Evolutionary conservation across 208 protist species (phyloP).

Genomic region (Leishmania aethiopica): DNA sequence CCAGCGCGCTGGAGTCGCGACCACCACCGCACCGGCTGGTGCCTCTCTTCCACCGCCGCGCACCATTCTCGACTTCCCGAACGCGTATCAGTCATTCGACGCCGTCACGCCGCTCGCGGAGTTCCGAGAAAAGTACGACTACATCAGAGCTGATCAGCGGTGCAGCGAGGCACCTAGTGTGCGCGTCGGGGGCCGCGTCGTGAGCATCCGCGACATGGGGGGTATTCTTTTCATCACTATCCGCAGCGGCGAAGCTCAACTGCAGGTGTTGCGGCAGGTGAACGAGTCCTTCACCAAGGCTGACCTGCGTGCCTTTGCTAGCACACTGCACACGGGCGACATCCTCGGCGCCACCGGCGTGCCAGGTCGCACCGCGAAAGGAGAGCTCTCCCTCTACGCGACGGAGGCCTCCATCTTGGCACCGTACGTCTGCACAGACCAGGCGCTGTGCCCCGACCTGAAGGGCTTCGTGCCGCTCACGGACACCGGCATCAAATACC

Average conservation of each 20-base stretch:
- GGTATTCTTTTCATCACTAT: conserved; percentile 87
- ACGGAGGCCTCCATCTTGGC: conserved; percentile 54
- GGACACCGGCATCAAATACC: conserved; percentile 86
- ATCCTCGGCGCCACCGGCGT: conserved; percentile 83
- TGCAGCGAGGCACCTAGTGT: conserved; percentile 31
- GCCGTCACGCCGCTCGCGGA: conserved; percentile 46
- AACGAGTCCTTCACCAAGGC: conserved; percentile 50
- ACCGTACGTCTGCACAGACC: conserved; percentile 89
- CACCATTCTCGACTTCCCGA: conserved; percentile 42
- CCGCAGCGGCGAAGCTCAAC: conserved; percentile 47
- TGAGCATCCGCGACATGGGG: conserved; percentile 82
- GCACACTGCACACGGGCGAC: conserved; percentile 72
- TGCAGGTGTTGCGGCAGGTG: conserved; percentile 80
- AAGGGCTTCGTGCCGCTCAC: conserved; percentile 61
- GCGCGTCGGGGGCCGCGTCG: conserved; percentile 73
- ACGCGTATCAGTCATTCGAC: conserved; percentile 72
- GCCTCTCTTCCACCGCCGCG: conserved; percentile 30
- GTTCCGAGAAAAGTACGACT: conserved; percentile 48
- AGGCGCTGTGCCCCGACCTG: conserved; percentile 77
- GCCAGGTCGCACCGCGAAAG: conserved; percentile 73
- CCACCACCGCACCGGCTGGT: neutral
- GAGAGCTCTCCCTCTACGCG: conserved; percentile 87
- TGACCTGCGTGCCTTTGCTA: conserved; percentile 53
- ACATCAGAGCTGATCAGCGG: conserved; percentile 23
- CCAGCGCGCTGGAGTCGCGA: neutral